Evolutionary conservation across 2,329 filamentous ascomycete species (phyloP), one percentile per base, ranked within the genome.

Genomic region (Pseudocercospora fuligena): DNA sequence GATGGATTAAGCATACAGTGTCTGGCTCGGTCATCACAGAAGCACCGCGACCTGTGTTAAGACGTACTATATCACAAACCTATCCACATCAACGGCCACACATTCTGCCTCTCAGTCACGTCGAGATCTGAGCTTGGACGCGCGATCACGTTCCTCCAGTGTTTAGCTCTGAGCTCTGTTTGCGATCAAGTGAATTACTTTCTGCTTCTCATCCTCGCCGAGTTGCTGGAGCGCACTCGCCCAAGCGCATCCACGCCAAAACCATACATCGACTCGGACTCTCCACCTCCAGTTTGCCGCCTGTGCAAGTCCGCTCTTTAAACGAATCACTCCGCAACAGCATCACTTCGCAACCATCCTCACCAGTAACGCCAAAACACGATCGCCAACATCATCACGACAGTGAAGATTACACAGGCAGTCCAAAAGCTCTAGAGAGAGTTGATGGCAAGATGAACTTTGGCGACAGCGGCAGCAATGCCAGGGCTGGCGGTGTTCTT

Each of bases 401-500:
- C 63, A 58, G 61, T 49, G 33, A 60, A 19, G 14, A 40, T 53
- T 9, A 19, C 19, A 23, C 36, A 8, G 57, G 63, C 25, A 63
- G 23, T 40, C 9, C 33, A 12, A 36, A 11, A n/a, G n/a, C 27
- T 25, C 54, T 51, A 36, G 1, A 58, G 7, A n/a, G 9, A 29
- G 31, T 64, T 21, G 58, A 66, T 66, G 66, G 60, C 57, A 59
- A 57, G 16, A 65, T 67, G 62, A 63, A 60, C 51, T 54, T 60
- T 40, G 59, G 58, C 65, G 25, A 51, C 59, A 27, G 59, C 43
- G 43, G 43, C 58, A 68, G 56, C 77, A 80, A 69, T 92, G 91
- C 49, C 84, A 87, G 59, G 89, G 93, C 75, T 84, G 97, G 63
- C 85, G 89, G 72, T 43, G 65, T 62, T 40, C 61, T 67, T 21